Evolutionary conservation across 257 asterid genomes (phyloP), one percentile per base, ranked within the genome.

Genomic region (Jacaranda mimosifolia): DNA sequence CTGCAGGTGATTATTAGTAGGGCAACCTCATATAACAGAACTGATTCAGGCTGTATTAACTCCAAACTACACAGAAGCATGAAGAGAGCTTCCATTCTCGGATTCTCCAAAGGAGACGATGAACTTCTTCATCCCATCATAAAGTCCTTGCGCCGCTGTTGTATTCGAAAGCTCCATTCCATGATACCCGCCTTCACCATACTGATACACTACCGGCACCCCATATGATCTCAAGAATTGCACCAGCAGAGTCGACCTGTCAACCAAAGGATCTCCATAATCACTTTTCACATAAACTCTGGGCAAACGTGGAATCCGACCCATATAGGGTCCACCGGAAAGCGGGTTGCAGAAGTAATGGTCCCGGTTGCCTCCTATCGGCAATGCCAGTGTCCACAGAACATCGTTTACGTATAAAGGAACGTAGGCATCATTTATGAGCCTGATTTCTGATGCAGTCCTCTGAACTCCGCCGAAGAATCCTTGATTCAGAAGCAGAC

Each of bases 381-480:
- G 77, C 53, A 80, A 14, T 5, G 76, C 80, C 11, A 80, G 71
- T 2, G 55, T 26, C 84, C 84, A 80, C 35, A 59, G 52, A 2
- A 78, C 65, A 39, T 80, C 77, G 0, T 56, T 60, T 42, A 80
- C 63, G 7, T 51, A 74, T 60, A 75, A 10, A 6, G 84, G 73
- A 6, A 78, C 74, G 45, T 49, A 32, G 0, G 77, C 18, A 53
- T 78, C 77, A 10, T 80, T 76, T 6, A 62, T 18, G n/a, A 68
- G n/a, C 11, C 78, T 55, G 6, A 60, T 53, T 17, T 80, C 84
- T 0, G 84, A 80, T 7, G 62, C 9, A 36, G 78, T 75, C 17
- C 70, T 73, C 8, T 62, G 13, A 13, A 59, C 39, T 0, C 84
- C 84, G 6, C 84, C 77, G 40, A 80, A 80, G 74, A 38, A 81